Evolutionary conservation across 1,139 yeast genomes (phyloP).

Genomic region (Pichia sp.): DNA sequence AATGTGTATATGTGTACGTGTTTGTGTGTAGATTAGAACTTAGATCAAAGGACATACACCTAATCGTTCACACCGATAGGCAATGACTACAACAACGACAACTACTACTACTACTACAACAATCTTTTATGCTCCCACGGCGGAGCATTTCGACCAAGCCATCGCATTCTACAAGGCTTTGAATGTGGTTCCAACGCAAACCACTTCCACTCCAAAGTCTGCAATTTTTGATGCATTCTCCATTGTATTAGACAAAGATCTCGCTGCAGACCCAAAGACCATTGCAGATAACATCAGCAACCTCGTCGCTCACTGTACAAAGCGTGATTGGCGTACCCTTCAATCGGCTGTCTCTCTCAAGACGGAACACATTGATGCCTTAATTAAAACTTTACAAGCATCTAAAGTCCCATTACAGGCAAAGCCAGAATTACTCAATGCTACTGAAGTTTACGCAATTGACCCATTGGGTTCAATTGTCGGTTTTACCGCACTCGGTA

Average conservation of each 20-base stretch:
- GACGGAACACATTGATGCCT: constrained; percentile 30
- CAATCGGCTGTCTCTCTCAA: constrained; percentile 37
- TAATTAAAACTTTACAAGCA: constrained; percentile 31
- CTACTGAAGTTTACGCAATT: constrained; percentile 57
- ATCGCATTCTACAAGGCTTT: constrained; percentile 37
- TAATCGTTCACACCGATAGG: no score
- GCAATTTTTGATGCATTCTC: constrained; percentile 22
- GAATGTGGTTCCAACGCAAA: no score
- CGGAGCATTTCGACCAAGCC: constrained; percentile 32
- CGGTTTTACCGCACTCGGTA: constrained; percentile 57
- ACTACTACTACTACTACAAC: no score
- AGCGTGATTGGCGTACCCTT: constrained; percentile 46
- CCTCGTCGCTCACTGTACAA: constrained; percentile 27
- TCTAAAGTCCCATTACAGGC: constrained; percentile 26
- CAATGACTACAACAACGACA: no score
- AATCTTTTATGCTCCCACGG: constrained; percentile 38
- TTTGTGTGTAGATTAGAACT: no score
- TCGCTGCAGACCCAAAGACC: constrained; percentile 28
- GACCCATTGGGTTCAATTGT: constrained; percentile 64
- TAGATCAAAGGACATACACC: no score
- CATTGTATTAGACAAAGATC: no score
- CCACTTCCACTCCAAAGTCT: no score
- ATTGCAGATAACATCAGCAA: constrained; percentile 26
- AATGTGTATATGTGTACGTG: no score
- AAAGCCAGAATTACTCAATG: constrained; percentile 58